Percentiles rank a stretch among this genome's conserved stretches.
Evolutionary conservation across 2,329 filamentous ascomycete genomes (phyloP).

Genomic region (Xylaria arbuscula): DNA sequence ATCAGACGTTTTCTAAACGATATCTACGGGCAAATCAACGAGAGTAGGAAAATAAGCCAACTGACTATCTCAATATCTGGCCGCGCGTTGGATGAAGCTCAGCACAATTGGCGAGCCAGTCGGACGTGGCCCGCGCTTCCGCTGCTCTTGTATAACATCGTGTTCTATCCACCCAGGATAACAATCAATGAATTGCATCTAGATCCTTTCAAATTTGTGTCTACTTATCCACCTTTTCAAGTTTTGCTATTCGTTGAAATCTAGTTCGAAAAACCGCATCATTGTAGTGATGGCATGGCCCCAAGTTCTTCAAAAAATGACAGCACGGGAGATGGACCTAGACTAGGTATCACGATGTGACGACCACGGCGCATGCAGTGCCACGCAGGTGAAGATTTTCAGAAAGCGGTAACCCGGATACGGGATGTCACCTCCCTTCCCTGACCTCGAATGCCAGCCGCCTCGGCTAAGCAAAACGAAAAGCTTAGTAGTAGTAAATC

Average conservation of each 20-base stretch:
- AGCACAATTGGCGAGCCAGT: neutral
- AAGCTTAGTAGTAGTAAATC: neutral
- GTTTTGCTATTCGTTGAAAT: neutral
- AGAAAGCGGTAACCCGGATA: constrained; percentile 27
- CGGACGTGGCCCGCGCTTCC: constrained; percentile 4
- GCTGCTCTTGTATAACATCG: constrained; percentile 17
- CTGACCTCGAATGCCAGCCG: neutral
- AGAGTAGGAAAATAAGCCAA: neutral
- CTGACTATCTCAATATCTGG: neutral
- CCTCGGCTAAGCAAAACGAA: constrained; percentile 12
- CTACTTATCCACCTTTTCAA: neutral
- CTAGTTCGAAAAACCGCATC: neutral
- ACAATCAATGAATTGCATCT: neutral
- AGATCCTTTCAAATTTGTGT: neutral
- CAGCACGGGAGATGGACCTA: constrained; percentile 1
- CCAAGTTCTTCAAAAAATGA: neutral
- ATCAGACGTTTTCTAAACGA: constrained; percentile 19
- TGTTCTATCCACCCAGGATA: constrained; percentile 2
- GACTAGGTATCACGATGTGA: constrained; percentile 14
- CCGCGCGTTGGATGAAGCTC: neutral
- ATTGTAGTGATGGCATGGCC: neutral
- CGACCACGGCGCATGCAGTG: constrained; percentile 21
- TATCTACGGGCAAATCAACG: neutral
- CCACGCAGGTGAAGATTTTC: constrained; percentile 20
- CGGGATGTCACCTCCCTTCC: constrained; percentile 16